A percentile compares a stretch with the other conserved stretches of the same genome.
phyloP scores from a whole-genome alignment of 305 asterid species.

The Solanum hybrid region DNA sequence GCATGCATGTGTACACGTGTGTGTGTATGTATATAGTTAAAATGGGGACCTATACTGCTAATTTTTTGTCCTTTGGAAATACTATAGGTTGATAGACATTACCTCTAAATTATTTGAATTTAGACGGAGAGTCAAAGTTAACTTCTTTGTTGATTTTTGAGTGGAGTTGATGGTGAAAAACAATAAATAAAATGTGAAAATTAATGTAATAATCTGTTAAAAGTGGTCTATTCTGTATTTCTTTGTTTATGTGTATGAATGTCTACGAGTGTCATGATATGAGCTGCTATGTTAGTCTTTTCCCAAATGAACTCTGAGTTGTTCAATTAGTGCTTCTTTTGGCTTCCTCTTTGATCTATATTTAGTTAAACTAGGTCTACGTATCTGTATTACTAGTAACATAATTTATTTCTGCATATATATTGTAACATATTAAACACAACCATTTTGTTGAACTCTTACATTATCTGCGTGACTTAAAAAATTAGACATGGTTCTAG shows the following conservation, averaged over 20 bases:
- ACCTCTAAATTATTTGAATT: neutral
- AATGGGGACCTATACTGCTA: neutral
- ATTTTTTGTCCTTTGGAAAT: neutral
- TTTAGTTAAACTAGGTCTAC: neutral
- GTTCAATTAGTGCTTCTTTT: neutral
- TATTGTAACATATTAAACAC: neutral
- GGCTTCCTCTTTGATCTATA: neutral
- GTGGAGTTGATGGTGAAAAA: neutral
- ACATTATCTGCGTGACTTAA: neutral
- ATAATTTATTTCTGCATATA: neutral
- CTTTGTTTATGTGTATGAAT: neutral
- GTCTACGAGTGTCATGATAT: neutral
- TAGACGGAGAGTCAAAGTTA: neutral
- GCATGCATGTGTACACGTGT: neutral
- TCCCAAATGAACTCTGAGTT: neutral
- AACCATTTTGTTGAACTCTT: constrained; percentile 2
- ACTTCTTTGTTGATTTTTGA: neutral
- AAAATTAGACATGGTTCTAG: constrained; percentile 17
- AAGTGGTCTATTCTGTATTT: neutral
- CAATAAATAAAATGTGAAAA: neutral
- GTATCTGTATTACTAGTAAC: neutral
- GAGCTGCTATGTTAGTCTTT: neutral
- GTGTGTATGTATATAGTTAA: neutral
- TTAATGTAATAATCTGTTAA: neutral
- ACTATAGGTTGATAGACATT: neutral